Evolutionary conservation across 2,329 filamentous ascomycete genomes (phyloP).

Genomic region (Fusarium fujikuroi): DNA sequence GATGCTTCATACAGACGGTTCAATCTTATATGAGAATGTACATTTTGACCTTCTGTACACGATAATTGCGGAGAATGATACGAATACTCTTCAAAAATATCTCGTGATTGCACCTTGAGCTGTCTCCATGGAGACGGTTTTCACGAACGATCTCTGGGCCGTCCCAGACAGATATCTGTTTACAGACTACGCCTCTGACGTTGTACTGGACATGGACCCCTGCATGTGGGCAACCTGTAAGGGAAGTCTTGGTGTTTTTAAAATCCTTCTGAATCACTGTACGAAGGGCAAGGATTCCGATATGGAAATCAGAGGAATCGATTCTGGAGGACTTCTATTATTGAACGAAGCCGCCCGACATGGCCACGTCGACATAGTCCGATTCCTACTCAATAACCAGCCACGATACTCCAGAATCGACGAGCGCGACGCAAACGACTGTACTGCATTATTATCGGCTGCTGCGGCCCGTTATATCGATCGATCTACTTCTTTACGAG

Average conservation of each 20-base stretch:
- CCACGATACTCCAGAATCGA: background rate
- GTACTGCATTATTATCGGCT: background rate
- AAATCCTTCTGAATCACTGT: background rate
- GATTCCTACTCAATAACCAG: background rate
- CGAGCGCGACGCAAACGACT: rapidly evolving
- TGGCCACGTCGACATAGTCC: background rate
- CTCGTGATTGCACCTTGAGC: background rate
- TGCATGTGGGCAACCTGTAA: background rate
- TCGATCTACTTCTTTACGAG: background rate
- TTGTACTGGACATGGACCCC: background rate
- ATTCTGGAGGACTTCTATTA: background rate
- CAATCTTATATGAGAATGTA: background rate
- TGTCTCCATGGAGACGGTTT: background rate
- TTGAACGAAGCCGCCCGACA: background rate
- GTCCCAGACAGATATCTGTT: background rate
- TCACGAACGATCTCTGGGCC: background rate
- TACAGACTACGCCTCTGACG: background rate
- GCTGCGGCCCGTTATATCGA: background rate
- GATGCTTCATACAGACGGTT: background rate
- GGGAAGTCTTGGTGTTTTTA: background rate
- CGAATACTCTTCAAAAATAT: background rate
- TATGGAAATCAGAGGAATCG: background rate
- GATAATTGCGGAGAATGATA: background rate
- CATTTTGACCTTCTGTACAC: background rate
- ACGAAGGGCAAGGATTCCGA: background rate